Base-by-base conservation (phyloP, 2,329 filamentous ascomycete species). In the Gaeumannomyces sp. region DNA sequence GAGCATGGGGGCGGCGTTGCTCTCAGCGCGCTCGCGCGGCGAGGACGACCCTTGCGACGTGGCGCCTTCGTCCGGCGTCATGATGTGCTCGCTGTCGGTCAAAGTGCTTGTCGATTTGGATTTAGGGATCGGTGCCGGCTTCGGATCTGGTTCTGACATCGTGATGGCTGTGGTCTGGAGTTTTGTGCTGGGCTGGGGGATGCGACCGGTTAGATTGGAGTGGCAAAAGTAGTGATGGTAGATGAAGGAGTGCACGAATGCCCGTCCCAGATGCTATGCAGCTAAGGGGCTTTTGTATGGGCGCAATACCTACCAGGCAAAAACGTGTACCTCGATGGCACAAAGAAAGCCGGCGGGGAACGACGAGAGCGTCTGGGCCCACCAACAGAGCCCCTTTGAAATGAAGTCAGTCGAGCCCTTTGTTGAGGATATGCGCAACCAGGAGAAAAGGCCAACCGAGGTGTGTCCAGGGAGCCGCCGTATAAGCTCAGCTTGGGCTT, bases 11-110 rank as follows among this genome's bases (percentile, higher is more conserved):
- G 61, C 45, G 56, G 38, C 50, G 28, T 45, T 56, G 45, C 53
- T 50, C 25, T 57, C 71, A 65, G 75, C 75, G 63, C 78, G 73
- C 53, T 83, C 79, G 61, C 77, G 72, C 45, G 80, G 75, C 10
- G 82, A 79, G 33, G 77, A 77, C 77, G 77, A 68, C 74, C 72
- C 28, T 78, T 73, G 35, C 28, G 79, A 75, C 16, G 75, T 73
- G 53, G 72, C 75, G 64, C 76, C 78, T 38, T 76, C 73, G n/a
- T 81, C 78, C 28, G 78, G 78, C 1, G 78, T 80, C 50, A 78
- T 70, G 50, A 76, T 70, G 22, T 71, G 69, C 60, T 83, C 81
- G 70, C 80, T 80, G 65, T 81, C 79, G 35, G 77, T 78, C 59
- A 74, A 73, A 22, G 72, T 71, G 56, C 72, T 74, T 29, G 79